phyloP scores from a whole-genome alignment of 805 yeast genomes.

The Kuraishia ogatae region DNA sequence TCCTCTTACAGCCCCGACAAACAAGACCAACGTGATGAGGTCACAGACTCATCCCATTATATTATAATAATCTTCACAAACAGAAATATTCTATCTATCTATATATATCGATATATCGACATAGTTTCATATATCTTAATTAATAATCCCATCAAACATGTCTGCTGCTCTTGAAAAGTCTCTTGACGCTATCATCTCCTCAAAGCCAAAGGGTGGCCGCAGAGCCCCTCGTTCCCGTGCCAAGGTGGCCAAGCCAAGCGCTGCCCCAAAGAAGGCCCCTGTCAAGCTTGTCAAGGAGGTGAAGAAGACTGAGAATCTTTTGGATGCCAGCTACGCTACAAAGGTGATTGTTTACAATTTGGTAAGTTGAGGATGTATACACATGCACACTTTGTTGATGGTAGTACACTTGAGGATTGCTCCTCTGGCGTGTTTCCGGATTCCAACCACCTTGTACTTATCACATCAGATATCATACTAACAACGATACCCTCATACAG shows the following conservation, averaged over 20 bases:
- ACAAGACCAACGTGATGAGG: too few relatives aligned
- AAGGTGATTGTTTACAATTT: slow-evolving; percentile 81
- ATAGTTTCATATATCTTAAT: too few relatives aligned
- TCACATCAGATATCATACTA: too few relatives aligned
- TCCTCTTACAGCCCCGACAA: too few relatives aligned
- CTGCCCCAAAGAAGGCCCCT: slow-evolving; percentile 10
- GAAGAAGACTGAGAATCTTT: slow-evolving; percentile 14
- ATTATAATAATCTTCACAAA: too few relatives aligned
- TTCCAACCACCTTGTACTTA: background rate
- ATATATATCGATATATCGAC: too few relatives aligned
- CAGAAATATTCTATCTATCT: too few relatives aligned
- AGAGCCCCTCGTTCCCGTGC: slow-evolving; percentile 7
- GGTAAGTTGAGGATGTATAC: slow-evolving; percentile 20
- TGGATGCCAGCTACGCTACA: slow-evolving; percentile 51
- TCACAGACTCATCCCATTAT: too few relatives aligned
- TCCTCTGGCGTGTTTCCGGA: too few relatives aligned
- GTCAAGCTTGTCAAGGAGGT: slow-evolving; percentile 10
- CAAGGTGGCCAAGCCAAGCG: slow-evolving; percentile 10
- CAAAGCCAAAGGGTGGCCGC: slow-evolving; percentile 21
- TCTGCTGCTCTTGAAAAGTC: slow-evolving; percentile 85
- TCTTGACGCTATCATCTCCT: slow-evolving; percentile 86
- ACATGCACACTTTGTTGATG: too few relatives aligned
- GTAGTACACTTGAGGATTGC: too few relatives aligned
- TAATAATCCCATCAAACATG: slow-evolving; percentile 27
- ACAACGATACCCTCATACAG: slow-evolving; percentile 16